Evolutionary conservation across 805 yeast species (phyloP).

Genomic region (Saccharomycopsis capsularis): DNA sequence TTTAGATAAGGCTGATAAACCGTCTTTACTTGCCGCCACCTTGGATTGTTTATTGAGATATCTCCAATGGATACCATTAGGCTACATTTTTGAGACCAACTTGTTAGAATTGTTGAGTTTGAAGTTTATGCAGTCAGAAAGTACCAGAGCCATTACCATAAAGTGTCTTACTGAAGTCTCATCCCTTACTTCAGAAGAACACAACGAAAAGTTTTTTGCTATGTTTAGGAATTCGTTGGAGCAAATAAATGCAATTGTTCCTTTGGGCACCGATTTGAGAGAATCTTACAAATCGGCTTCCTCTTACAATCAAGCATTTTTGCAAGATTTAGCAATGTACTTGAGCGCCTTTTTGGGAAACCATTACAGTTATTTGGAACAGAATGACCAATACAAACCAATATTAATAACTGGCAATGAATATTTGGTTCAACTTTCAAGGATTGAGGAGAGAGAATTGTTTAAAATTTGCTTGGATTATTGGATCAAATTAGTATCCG

Average conservation of each 20-base stretch:
- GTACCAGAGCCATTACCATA: constrained; percentile 75
- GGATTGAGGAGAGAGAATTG: constrained; percentile 90
- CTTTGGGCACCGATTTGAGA: constrained; percentile 64
- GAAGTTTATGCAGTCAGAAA: constrained; percentile 70
- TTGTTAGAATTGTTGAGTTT: constrained; percentile 62
- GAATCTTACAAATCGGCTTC: constrained; percentile 66
- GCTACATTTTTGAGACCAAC: constrained; percentile 84
- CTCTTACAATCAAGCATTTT: constrained; percentile 83
- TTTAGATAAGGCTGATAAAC: constrained; percentile 78
- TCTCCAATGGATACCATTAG: constrained; percentile 90
- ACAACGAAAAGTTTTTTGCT: constrained; percentile 50
- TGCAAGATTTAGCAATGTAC: constrained; percentile 93
- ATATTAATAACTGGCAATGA: constrained; percentile 66
- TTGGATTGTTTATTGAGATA: constrained; percentile 75
- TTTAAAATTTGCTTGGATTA: constrained; percentile 94
- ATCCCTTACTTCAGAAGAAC: constrained; percentile 48
- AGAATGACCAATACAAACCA: constrained; percentile 45
- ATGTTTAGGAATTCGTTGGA: constrained; percentile 72
- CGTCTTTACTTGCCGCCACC: constrained; percentile 79
- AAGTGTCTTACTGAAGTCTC: constrained; percentile 93
- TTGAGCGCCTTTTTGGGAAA: constrained; percentile 74
- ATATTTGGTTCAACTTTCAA: constrained; percentile 76
- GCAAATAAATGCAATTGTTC: constrained; percentile 61
- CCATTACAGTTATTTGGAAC: constrained; percentile 63
- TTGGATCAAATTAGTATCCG: constrained; percentile 83